A percentile compares a stretch with the other conserved stretches of the same genome.
Conservation (phyloP, 257 asterid species). For the Fraxinus cuspidata region DNA sequence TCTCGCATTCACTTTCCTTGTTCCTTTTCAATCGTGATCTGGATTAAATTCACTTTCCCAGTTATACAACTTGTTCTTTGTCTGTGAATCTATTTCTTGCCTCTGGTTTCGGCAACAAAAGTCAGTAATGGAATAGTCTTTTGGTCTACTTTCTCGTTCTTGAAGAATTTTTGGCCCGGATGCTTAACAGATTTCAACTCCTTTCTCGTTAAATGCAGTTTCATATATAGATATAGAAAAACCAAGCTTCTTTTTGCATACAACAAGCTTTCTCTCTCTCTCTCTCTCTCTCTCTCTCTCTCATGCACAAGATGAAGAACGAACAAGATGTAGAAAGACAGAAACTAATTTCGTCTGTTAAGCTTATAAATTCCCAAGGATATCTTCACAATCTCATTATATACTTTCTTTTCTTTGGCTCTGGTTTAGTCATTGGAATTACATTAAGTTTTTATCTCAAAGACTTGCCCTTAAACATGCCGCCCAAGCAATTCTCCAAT, state of each 20-base stretch:
- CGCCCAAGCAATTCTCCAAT: constrained; percentile 31
- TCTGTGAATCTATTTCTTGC: background rate
- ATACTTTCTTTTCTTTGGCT: constrained; percentile 64
- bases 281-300: too few species aligned
- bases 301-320: constrained; percentile 16
- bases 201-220: too few species aligned
- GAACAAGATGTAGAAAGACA: constrained; percentile 27
- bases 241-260: too few species aligned
- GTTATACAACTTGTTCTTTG: background rate
- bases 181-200: background rate
- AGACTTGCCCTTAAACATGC: constrained; percentile 30
- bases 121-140: background rate
- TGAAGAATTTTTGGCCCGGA: background rate
- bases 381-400: constrained; percentile 46
- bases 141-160: background rate
- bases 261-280: background rate
- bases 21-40: background rate
- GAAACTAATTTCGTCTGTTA: constrained; percentile 27
- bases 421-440: constrained; percentile 70
- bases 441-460: constrained; percentile 48
- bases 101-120: background rate
- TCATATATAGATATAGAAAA: too few species aligned
- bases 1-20: background rate
- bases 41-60: background rate
- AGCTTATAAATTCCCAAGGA: constrained; percentile 31